phyloP scores from a whole-genome alignment of 176 grass and related monocot species.

The Panicum miliaceum region DNA sequence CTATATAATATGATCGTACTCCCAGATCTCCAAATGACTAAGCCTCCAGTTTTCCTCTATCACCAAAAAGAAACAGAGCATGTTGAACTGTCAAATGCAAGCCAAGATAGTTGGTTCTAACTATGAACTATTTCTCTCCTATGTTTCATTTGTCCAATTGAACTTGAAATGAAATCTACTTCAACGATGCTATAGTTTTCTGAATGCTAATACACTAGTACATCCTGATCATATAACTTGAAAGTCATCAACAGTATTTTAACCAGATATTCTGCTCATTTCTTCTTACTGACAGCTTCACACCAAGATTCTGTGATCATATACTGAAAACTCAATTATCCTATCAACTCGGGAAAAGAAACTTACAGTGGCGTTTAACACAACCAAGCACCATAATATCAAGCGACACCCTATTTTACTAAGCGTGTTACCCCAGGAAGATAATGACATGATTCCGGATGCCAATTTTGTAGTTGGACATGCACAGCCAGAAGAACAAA shows the following conservation, averaged over 20 bases:
- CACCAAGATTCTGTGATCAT: conserved; percentile 7
- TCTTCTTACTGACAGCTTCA: background rate
- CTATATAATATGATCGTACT: conserved; percentile 87
- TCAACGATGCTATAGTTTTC: background rate
- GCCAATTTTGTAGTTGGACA: background rate
- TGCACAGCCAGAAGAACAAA: conserved; percentile 5
- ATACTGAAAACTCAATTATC: background rate
- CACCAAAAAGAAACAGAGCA: conserved; percentile 35
- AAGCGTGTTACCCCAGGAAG: background rate
- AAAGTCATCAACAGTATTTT: conserved; percentile 13
- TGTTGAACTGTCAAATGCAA: conserved; percentile 16
- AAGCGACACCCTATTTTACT: conserved; percentile 4
- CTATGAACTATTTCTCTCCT: background rate
- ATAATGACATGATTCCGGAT: background rate
- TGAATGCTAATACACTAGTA: conserved; percentile 4
- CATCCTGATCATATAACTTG: background rate
- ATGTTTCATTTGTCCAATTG: conserved; percentile 23
- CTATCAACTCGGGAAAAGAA: background rate
- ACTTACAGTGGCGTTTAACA: background rate
- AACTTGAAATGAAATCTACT: conserved; percentile 2
- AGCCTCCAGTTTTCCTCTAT: conserved; percentile 90
- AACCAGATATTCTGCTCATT: background rate
- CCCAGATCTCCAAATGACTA: conserved; percentile 96
- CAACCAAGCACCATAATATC: background rate
- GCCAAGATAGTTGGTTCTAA: conserved; percentile 5